phyloP scores from a whole-genome alignment of 495 filamentous ascomycete species.

The Aspergillus hancockii region DNA sequence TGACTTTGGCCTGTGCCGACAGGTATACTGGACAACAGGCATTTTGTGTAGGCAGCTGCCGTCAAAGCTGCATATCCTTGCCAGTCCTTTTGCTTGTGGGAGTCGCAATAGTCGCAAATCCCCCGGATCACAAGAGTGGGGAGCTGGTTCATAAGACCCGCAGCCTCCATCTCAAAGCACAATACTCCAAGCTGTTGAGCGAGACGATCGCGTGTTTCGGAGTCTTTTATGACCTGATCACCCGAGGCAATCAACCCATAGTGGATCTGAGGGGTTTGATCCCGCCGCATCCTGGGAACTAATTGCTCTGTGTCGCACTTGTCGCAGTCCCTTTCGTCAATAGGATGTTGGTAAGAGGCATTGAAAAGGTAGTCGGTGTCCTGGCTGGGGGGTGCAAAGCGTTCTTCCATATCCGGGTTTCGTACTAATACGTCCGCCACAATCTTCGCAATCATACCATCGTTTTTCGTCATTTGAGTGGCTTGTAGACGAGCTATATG shows the following conservation, averaged over 20 bases:
- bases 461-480: too few species aligned
- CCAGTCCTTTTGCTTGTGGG: slow-evolving; percentile 7
- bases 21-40: background rate
- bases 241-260: slow-evolving; percentile 27
- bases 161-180: slow-evolving; percentile 46
- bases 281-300: slow-evolving; percentile 2
- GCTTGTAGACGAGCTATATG: too few species aligned
- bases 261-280: slow-evolving; percentile 16
- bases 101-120: too few species aligned
- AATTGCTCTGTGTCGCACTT: slow-evolving; percentile 20
- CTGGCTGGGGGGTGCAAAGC: slow-evolving; percentile 17
- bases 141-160: too few species aligned
- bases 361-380: slow-evolving; percentile 24
- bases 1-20: too few species aligned
- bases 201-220: slow-evolving; percentile 23
- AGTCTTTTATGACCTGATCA: slow-evolving; percentile 32
- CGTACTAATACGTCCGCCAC: slow-evolving; percentile 9
- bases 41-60: slow-evolving; percentile 1
- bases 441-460: too few species aligned
- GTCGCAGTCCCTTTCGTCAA: slow-evolving; percentile 12
- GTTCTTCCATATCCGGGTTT: slow-evolving; percentile 12
- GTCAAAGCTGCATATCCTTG: slow-evolving; percentile 9
- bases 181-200: slow-evolving; percentile 27
- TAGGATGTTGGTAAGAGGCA: slow-evolving; percentile 20
- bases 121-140: too few species aligned